Conservation (phyloP, 1,139 yeast species). For the Geotrichum bryndzae region DNA sequence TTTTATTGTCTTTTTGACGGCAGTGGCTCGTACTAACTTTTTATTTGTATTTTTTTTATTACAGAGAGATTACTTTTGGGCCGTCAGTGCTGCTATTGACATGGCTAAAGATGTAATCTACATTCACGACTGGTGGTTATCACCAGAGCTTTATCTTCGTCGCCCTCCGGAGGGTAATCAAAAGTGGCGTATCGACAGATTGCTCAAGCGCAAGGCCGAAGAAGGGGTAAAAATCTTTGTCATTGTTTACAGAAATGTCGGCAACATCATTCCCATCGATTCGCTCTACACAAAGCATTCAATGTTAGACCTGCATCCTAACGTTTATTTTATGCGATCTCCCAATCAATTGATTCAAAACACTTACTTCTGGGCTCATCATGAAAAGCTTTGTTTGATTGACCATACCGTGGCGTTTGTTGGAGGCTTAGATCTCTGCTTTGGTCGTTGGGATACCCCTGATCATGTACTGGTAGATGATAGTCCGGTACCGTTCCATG, state of each 20-base stretch:
- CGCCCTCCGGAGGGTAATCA: conserved; percentile 95
- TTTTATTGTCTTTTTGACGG: neutral
- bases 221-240: conserved; percentile 93
- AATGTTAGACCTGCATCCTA: conserved; percentile 73
- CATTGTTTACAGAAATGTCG: conserved; percentile 92
- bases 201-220: conserved; percentile 82
- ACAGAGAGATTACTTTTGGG: conserved; percentile 86
- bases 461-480: conserved; percentile 90
- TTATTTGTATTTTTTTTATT: conserved; percentile 13
- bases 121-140: conserved; percentile 98
- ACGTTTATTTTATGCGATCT: conserved; percentile 84
- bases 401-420: conserved; percentile 86
- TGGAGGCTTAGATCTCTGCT: conserved; percentile 95
- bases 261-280: conserved; percentile 87
- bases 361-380: conserved; percentile 98
- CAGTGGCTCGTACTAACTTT: neutral
- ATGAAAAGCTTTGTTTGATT: conserved; percentile 81
- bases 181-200: conserved; percentile 84
- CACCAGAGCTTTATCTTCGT: conserved; percentile 87
- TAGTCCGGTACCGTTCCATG: conserved; percentile 37
- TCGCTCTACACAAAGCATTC: conserved; percentile 93
- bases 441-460: conserved; percentile 93
- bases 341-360: conserved; percentile 93
- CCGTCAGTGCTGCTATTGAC: conserved; percentile 82
- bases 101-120: conserved; percentile 93